These are phyloP conservation scores for Arachis monticola DNA, from an alignment of 331 rosid genomes.

Conservation along the genomic window DNA sequence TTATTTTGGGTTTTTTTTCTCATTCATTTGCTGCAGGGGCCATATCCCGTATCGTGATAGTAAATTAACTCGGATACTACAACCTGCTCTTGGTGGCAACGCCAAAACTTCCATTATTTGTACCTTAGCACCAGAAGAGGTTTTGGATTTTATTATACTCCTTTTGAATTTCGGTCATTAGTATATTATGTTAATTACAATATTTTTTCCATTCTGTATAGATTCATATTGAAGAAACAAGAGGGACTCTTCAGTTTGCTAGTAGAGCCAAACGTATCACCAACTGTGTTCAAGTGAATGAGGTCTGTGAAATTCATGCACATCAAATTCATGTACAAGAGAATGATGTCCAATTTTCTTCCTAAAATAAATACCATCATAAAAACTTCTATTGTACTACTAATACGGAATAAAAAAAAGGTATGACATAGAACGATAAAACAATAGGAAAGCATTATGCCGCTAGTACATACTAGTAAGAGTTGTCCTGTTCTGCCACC, in stretches of 20 bases:
- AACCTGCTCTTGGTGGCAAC: constrained; percentile 99
- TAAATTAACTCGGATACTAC: constrained; percentile 96
- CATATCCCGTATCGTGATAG: constrained; percentile 98
- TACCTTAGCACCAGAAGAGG: constrained; percentile 94
- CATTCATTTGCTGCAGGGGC: constrained; percentile 57
- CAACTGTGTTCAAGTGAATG: constrained; percentile 93
- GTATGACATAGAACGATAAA: no score
- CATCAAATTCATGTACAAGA: not conserved
- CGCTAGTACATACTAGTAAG: constrained; percentile 4
- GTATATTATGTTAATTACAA: constrained; percentile 9
- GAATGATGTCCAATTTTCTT: no score
- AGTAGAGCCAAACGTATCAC: constrained; percentile 97
- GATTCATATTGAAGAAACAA: constrained; percentile 92
- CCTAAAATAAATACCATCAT: no score
- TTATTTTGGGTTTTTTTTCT: not conserved
- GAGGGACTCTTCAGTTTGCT: constrained; percentile 97
- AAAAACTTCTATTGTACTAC: not conserved
- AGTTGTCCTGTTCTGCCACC: not conserved
- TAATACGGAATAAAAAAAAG: no score
- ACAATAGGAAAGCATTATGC: no score
- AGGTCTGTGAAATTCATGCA: constrained; percentile 54
- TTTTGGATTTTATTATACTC: not conserved
- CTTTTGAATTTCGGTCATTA: constrained; percentile 2
- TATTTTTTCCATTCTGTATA: constrained; percentile 39
- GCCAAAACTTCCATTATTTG: constrained; percentile 97